A percentile compares a stretch with the other conserved stretches of the same genome.
phyloP scores from a whole-genome alignment of 352 stramenopile genomes.

The Globisporangium heterothallicum region DNA sequence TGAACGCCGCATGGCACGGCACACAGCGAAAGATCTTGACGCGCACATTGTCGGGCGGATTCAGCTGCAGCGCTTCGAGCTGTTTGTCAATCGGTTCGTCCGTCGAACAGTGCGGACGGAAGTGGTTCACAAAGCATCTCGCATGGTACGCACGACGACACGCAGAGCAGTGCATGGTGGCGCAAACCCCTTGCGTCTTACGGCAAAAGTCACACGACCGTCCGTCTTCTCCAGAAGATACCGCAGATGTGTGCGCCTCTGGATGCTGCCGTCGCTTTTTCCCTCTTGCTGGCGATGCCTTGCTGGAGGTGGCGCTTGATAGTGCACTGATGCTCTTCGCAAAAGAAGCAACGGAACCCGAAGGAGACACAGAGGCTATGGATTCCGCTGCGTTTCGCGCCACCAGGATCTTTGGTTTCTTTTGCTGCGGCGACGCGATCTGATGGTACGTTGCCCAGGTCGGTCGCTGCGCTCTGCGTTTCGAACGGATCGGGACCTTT shows the following conservation, averaged over 20 bases:
- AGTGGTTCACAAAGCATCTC: slow-evolving; percentile 31
- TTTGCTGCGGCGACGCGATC: background rate
- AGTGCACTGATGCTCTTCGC: too few species aligned
- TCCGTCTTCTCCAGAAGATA: background rate
- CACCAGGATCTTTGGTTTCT: slow-evolving; percentile 13
- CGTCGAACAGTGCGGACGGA: slow-evolving; percentile 23
- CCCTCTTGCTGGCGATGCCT: background rate
- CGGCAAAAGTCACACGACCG: slow-evolving; percentile 45
- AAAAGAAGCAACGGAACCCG: too few species aligned
- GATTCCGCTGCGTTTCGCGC: too few species aligned
- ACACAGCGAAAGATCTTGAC: slow-evolving; percentile 38
- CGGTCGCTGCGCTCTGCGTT: background rate
- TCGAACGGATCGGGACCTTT: background rate
- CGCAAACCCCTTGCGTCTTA: slow-evolving; percentile 25
- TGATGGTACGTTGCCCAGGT: background rate
- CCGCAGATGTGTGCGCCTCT: background rate
- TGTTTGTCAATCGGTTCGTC: slow-evolving; percentile 26
- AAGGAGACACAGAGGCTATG: too few species aligned
- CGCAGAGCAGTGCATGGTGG: slow-evolving; percentile 28
- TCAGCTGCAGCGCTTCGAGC: slow-evolving; percentile 23
- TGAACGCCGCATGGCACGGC: slow-evolving; percentile 36
- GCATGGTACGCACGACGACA: slow-evolving; percentile 43
- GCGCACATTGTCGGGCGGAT: slow-evolving; percentile 16
- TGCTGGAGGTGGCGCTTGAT: background rate
- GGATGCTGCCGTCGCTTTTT: slow-evolving; percentile 1